A percentile compares a stretch with the other conserved stretches of the same genome.
These are phyloP conservation scores for Saururus chinensis DNA, from an alignment of 164 flowering plant genomes.

Conservation along the genomic window DNA sequence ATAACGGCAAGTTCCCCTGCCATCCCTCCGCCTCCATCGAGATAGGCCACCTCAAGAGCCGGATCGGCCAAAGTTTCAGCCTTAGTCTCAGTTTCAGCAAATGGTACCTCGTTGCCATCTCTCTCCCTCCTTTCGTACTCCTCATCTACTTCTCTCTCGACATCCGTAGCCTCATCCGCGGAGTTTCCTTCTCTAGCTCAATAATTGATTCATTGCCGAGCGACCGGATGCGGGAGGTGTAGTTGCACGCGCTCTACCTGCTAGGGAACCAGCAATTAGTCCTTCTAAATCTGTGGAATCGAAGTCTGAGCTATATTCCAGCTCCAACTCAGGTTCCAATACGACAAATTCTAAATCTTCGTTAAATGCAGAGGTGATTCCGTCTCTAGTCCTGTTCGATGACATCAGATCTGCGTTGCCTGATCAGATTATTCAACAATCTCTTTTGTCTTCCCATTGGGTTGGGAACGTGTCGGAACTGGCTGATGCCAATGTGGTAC, in stretches of 20 bases:
- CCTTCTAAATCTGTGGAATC: slow-evolving; percentile 56
- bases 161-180: slow-evolving; percentile 25
- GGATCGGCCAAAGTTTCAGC: slow-evolving; percentile 6
- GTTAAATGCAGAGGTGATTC: not conserved
- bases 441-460: slow-evolving; percentile 48
- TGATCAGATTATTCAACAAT: slow-evolving; percentile 64
- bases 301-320: slow-evolving; percentile 7
- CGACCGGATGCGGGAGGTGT: slow-evolving; percentile 60
- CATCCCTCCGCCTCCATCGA: slow-evolving; percentile 5
- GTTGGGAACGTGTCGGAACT: slow-evolving; percentile 26
- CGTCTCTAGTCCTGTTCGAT: slow-evolving; percentile 11
- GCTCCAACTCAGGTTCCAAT: slow-evolving; percentile 4
- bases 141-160: slow-evolving; percentile 43
- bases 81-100: slow-evolving; percentile 16
- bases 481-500: slow-evolving; percentile 14
- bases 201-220: slow-evolving; percentile 6
- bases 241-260: slow-evolving; percentile 58
- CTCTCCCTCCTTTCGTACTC: slow-evolving; percentile 34
- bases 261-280: slow-evolving; percentile 58
- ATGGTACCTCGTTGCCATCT: slow-evolving; percentile 39
- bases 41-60: slow-evolving; percentile 11
- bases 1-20: not conserved
- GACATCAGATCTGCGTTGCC: slow-evolving; percentile 40
- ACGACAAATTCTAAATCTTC: not conserved
- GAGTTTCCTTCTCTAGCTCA: not conserved